Conservation (phyloP, 192 early-diverging fungal genomes). For the Dissophora ornata region DNA sequence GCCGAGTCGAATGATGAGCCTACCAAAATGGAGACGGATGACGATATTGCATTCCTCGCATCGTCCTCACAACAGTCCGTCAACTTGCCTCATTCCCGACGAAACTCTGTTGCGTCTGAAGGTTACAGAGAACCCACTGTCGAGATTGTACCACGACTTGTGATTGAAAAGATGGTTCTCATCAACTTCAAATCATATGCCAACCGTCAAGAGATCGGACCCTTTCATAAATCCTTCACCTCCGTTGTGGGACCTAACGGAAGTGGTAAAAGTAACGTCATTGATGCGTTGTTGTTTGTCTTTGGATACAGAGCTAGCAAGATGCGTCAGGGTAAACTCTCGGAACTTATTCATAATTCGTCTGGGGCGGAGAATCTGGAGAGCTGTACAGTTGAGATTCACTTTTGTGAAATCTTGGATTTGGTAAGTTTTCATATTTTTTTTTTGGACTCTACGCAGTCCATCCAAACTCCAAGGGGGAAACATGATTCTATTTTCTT, state of each 20-base stretch:
- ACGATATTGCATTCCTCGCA: no score
- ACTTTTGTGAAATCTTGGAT: constrained; percentile 94
- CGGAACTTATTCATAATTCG: constrained; percentile 96
- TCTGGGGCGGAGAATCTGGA: constrained; percentile 74
- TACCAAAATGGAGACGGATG: no score
- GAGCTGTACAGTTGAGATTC: constrained; percentile 89
- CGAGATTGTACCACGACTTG: constrained; percentile 47
- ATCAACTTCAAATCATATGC: constrained; percentile 98
- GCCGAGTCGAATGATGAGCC: no score
- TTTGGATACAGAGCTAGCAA: constrained; percentile 98
- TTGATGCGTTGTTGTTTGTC: constrained; percentile 97
- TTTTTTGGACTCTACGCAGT: no score
- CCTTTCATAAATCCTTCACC: constrained; percentile 92
- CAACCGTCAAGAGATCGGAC: constrained; percentile 91
- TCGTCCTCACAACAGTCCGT: constrained; percentile 17
- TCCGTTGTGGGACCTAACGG: constrained; percentile 97
- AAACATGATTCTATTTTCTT: neutral
- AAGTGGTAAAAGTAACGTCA: constrained; percentile 98
- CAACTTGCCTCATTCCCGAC: no score
- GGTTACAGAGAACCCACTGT: constrained; percentile 29
- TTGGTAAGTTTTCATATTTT: no score
- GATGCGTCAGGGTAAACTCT: constrained; percentile 95
- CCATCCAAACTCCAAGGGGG: neutral
- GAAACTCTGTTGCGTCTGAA: constrained; percentile 27
- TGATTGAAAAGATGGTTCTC: constrained; percentile 81